phyloP scores from a whole-genome alignment of 768 basidiomycete genomes.

The Collybia mongolica region DNA sequence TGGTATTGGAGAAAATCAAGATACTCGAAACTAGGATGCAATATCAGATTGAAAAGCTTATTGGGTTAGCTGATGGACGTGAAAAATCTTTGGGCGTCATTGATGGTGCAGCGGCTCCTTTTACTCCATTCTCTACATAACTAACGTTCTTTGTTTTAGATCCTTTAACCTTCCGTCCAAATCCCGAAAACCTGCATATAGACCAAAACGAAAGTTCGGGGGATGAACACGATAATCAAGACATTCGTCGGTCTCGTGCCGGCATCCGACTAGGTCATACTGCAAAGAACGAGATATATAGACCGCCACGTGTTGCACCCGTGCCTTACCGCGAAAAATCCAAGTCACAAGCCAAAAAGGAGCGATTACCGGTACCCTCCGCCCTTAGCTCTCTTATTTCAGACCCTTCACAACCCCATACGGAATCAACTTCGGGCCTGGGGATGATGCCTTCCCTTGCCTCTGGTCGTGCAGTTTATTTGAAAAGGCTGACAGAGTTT shows the following conservation, averaged over 20 bases:
- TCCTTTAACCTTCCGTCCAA: constrained; percentile 89
- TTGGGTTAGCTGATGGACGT: constrained; percentile 69
- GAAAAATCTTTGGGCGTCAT: constrained; percentile 37
- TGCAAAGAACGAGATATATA: constrained; percentile 58
- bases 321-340: constrained; percentile 69
- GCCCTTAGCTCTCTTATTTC: constrained; percentile 62
- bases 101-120: constrained; percentile 51
- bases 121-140: constrained; percentile 1
- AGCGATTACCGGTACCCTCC: constrained; percentile 57
- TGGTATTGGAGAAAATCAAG: constrained; percentile 87
- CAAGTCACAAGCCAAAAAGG: constrained; percentile 47
- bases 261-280: background rate
- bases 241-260: background rate
- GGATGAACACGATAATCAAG: constrained; percentile 9
- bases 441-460: constrained; percentile 57
- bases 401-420: constrained; percentile 67
- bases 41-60: constrained; percentile 96
- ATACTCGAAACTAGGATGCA: constrained; percentile 83
- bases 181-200: constrained; percentile 69
- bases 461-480: constrained; percentile 73
- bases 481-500: constrained; percentile 80
- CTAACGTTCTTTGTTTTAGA: constrained; percentile 46
- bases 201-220: constrained; percentile 21
- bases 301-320: constrained; percentile 85
- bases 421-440: constrained; percentile 73